Conservation (phyloP, 2,329 filamentous ascomycete species). For the Alternaria sp. region DNA sequence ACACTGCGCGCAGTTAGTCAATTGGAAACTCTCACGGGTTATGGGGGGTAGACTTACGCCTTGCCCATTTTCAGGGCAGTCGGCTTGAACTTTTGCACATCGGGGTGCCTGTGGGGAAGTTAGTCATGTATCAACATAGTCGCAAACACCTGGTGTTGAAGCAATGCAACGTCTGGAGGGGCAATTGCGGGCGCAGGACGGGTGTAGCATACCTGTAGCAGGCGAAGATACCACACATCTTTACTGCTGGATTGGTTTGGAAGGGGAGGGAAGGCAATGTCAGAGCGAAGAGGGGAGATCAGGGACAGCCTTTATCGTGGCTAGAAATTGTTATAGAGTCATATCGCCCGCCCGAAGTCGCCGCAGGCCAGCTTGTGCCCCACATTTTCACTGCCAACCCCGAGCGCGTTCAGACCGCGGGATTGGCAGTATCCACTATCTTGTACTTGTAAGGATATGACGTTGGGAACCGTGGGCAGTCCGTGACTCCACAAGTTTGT, state of each 20-base stretch:
- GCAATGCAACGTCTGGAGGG: conserved; percentile 25
- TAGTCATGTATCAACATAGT: conserved; percentile 35
- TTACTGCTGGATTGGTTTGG: conserved; percentile 47
- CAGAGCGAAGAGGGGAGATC: conserved; percentile 8
- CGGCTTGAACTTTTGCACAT: conserved; percentile 96
- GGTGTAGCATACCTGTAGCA: conserved; percentile 75
- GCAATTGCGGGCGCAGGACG: conserved; percentile 29
- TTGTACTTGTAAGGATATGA: conserved; percentile 9
- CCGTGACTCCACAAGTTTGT: conserved; percentile 1
- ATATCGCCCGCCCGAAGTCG: conserved; percentile 31
- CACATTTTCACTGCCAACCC: conserved; percentile 4
- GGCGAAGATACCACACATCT: conserved; percentile 97
- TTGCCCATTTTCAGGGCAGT: conserved; percentile 92
- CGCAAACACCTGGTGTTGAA: conserved; percentile 8
- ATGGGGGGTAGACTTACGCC: conserved; percentile 69
- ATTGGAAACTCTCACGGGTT: conserved; percentile 21
- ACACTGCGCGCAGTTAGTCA: conserved; percentile 66
- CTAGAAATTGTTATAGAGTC: conserved; percentile 35
- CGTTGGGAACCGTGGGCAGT: not conserved
- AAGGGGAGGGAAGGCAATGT: conserved; percentile 17
- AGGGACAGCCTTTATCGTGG: conserved; percentile 11
- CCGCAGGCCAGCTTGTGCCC: conserved; percentile 9
- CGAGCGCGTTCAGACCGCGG: not conserved
- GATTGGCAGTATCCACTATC: conserved; percentile 10
- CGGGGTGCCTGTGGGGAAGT: conserved; percentile 71